Percentiles rank a stretch among this genome's conserved stretches.
These are phyloP conservation scores for Salix brachista DNA, from an alignment of 345 rosid genomes.

Conservation along the genomic window DNA sequence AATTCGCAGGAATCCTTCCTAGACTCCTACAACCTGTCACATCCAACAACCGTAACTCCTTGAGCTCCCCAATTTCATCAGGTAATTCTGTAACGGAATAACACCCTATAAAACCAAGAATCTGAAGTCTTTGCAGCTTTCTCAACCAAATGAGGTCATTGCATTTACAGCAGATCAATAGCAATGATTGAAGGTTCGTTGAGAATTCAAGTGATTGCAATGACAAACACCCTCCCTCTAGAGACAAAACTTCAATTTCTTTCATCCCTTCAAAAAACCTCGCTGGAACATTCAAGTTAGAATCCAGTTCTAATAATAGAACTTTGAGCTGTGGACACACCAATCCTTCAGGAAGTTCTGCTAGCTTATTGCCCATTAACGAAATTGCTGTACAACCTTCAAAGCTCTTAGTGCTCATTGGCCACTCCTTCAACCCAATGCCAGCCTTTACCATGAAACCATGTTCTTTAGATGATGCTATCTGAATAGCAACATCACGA, in stretches of 20 bases:
- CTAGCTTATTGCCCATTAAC: background rate
- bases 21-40: fast-evolving
- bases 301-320: background rate
- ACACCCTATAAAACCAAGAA: background rate
- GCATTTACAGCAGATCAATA: too few species aligned
- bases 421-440: background rate
- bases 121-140: background rate
- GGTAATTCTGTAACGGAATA: background rate
- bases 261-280: background rate
- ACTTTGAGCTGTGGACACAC: background rate
- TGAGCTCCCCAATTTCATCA: background rate
- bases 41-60: background rate
- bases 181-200: too few species aligned
- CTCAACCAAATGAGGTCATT: background rate
- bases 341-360: background rate
- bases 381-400: constrained; percentile 2
- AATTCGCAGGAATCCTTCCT: too few species aligned
- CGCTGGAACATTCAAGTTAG: background rate
- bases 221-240: too few species aligned
- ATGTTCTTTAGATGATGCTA: background rate
- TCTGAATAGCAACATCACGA: constrained; percentile 8
- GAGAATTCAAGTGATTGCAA: background rate
- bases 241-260: background rate
- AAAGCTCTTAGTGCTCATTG: background rate
- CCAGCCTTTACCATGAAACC: background rate